Evolutionary conservation across 352 stramenopile species (phyloP), one percentile per base, ranked within the genome.

Genomic region (Globisporangium iwayamae): DNA sequence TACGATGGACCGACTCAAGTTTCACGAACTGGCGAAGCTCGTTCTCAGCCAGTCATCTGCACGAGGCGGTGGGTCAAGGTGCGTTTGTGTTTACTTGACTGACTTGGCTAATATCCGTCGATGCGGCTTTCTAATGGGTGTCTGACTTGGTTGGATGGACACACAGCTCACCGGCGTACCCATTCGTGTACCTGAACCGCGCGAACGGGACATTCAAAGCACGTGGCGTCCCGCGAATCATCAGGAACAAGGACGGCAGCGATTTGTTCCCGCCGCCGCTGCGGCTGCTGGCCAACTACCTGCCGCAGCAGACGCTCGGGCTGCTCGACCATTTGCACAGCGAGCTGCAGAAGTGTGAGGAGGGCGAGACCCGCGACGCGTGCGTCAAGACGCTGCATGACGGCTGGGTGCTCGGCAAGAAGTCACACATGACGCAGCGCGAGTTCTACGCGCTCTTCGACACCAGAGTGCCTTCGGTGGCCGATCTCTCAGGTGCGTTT

Each of bases 401-500:
- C 56, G 81, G 81, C 10, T 90, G 81, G 81, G 56, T 90, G 4
- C 61, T 85, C 36, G 76, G 70, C 39, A 85, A 83, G 50, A 81
- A 77, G 46, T 80, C 77, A 0, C 60, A 73, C 20, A 72, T 67
- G 20, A 85, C 70, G 8, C 62, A 72, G 34, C 79, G 81, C 43
- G 79, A 85, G 68, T 65, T 86, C 41, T 89, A 79, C 64, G 74
- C 76, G 28, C 76, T 90, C 51, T 77, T 90, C 45, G 81, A 89
- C 61, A 85, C 68, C 36, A 88, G 84, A 48, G 70, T 83, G 32
- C 71, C 75, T n/a, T 87, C 79, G 0, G 67, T 90, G 13, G 63
- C 70, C 9, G 78, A 89, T 30, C 69, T 86, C 0, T 74, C 81
- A 34, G 77, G 81, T 89, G 63, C 53, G 71, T 76, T 32, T 39